phyloP scores from a whole-genome alignment of 2,329 filamentous ascomycete species.

The Gnomoniopsis smithogilvyi region DNA sequence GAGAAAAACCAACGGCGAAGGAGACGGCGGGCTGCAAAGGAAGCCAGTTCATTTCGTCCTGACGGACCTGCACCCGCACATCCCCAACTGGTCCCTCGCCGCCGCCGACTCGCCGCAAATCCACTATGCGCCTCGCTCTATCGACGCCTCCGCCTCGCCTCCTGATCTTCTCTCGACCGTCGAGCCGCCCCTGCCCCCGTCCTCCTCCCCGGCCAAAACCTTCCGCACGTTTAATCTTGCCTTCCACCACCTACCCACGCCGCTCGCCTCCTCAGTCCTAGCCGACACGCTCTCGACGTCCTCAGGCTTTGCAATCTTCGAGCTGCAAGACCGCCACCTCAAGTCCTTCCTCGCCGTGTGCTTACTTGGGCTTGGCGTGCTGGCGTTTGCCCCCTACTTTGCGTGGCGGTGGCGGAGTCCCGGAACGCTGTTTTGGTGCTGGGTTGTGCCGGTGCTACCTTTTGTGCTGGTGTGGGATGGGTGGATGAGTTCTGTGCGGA shows the following conservation, averaged over 20 bases:
- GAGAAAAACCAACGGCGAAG: not conserved
- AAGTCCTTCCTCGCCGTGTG: constrained; percentile 51
- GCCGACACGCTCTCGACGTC: constrained; percentile 61
- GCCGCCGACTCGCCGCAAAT: constrained; percentile 52
- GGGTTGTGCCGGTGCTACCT: constrained; percentile 63
- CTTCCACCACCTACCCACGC: constrained; percentile 75
- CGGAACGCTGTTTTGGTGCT: constrained; percentile 62
- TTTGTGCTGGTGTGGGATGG: constrained; percentile 69
- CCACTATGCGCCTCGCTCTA: constrained; percentile 54
- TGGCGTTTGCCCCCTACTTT: constrained; percentile 51
- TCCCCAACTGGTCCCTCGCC: constrained; percentile 55
- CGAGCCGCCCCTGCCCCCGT: not conserved
- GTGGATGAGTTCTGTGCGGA: constrained; percentile 62
- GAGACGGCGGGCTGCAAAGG: not conserved
- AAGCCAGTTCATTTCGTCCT: constrained; percentile 55
- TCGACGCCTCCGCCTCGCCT: constrained; percentile 65
- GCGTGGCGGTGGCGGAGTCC: constrained; percentile 50
- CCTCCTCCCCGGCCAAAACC: constrained; percentile 38
- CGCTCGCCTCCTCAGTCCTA: constrained; percentile 57
- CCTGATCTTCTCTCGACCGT: constrained; percentile 36
- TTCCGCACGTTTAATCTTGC: constrained; percentile 71
- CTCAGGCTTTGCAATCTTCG: constrained; percentile 69
- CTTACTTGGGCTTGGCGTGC: constrained; percentile 48
- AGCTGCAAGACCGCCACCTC: constrained; percentile 66
- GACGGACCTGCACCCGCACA: constrained; percentile 64